These are phyloP conservation scores for Lyophyllum shimeji DNA, from an alignment of 768 basidiomycete genomes.

Conservation along the genomic window DNA sequence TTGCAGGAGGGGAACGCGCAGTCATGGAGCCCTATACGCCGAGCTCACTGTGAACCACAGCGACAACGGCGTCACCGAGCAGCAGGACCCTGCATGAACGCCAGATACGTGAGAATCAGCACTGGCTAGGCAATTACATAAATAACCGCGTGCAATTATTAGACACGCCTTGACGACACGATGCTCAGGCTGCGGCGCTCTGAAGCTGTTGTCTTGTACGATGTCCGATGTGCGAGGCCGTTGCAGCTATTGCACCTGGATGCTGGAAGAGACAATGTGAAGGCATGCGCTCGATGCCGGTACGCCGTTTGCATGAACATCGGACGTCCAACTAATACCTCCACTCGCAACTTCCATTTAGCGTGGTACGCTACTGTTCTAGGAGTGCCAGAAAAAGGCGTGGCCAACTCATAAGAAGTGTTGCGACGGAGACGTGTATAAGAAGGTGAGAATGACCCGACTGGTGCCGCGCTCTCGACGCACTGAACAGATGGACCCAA, in stretches of 20 bases:
- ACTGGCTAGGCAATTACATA: slow-evolving; percentile 1
- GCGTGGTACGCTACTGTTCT: slow-evolving; percentile 14
- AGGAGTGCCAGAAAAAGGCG: slow-evolving; percentile 12
- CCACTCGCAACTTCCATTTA: background rate
- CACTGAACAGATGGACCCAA: slow-evolving; percentile 6
- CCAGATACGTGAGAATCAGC: slow-evolving; percentile 20
- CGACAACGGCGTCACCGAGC: background rate
- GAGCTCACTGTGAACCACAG: slow-evolving; percentile 7
- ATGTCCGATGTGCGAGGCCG: slow-evolving; percentile 10
- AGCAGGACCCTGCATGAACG: slow-evolving; percentile 3
- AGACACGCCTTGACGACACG: background rate
- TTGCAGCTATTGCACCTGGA: slow-evolving; percentile 5
- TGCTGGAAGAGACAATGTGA: slow-evolving; percentile 10
- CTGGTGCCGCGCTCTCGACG: background rate
- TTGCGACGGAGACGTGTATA: slow-evolving; percentile 8
- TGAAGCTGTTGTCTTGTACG: background rate
- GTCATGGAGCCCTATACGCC: slow-evolving; percentile 32
- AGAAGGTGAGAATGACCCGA: slow-evolving; percentile 4
- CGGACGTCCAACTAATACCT: background rate
- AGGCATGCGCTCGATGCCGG: slow-evolving; percentile 10
- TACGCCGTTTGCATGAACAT: background rate
- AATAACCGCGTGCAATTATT: background rate
- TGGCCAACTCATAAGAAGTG: slow-evolving; percentile 8
- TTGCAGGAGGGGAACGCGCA: slow-evolving; percentile 67
- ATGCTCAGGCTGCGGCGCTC: too few relatives aligned